phyloP scores from a whole-genome alignment of 192 early-diverging fungal genomes.

The Coemansia sp. region DNA sequence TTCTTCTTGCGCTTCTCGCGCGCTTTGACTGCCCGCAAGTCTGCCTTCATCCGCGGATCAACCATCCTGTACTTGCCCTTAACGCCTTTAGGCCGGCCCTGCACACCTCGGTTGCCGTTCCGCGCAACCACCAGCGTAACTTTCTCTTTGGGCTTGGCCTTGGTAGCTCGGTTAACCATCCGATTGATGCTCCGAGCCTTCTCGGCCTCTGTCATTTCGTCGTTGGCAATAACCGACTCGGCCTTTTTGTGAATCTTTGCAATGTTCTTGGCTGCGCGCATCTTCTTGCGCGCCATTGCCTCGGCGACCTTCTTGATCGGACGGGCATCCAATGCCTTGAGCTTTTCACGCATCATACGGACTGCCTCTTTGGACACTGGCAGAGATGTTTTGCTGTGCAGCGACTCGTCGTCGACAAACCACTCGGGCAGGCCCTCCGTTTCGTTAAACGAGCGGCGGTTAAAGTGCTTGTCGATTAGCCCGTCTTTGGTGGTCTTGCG shows the following conservation, averaged over 20 bases:
- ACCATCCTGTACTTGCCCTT: slow-evolving; percentile 99
- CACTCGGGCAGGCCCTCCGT: slow-evolving; percentile 82
- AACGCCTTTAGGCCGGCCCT: slow-evolving; percentile 94
- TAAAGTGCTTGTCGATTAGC: slow-evolving; percentile 90
- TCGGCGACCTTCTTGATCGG: slow-evolving; percentile 99
- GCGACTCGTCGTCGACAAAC: slow-evolving; percentile 89
- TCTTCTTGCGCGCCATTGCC: slow-evolving; percentile 96
- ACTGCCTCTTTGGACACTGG: slow-evolving; percentile 98
- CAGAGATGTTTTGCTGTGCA: slow-evolving; percentile 83
- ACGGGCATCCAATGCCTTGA: slow-evolving; percentile 89
- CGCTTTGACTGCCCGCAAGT: slow-evolving; percentile 77
- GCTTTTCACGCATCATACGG: slow-evolving; percentile 73
- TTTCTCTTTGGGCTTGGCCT: slow-evolving; percentile 74
- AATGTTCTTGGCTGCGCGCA: slow-evolving; percentile 70
- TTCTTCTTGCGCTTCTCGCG: slow-evolving; percentile 40
- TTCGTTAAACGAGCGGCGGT: slow-evolving; percentile 86
- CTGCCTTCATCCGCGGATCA: slow-evolving; percentile 95
- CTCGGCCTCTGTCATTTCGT: slow-evolving; percentile 85
- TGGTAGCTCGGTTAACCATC: slow-evolving; percentile 79
- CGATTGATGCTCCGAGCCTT: slow-evolving; percentile 82
- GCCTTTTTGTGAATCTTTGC: slow-evolving; percentile 89
- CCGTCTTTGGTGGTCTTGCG: slow-evolving; percentile 74
- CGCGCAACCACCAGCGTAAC: slow-evolving; percentile 88
- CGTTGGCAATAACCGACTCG: slow-evolving; percentile 76
- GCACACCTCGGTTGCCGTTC: slow-evolving; percentile 72